phyloP scores from a whole-genome alignment of 2,329 filamentous ascomycete genomes.

The Pestalotiopsis sp. region DNA sequence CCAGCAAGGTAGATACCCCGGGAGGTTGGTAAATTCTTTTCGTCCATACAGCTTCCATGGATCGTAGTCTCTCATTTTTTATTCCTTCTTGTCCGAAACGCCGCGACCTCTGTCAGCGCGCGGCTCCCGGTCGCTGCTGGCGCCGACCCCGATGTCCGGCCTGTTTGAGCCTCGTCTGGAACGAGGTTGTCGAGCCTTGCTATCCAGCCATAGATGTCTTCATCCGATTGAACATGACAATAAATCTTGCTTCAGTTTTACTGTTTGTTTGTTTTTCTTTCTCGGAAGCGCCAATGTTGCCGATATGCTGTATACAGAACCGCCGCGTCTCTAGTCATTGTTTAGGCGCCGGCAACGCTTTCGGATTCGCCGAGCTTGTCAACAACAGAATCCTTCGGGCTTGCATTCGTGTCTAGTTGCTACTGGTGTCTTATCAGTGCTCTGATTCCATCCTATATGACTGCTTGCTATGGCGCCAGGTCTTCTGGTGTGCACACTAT shows the following conservation, averaged over 20 bases:
- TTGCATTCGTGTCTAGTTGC: not conserved
- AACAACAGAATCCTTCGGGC: slow-evolving; percentile 5
- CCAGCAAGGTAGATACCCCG: slow-evolving; percentile 16
- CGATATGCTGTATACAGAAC: not conserved
- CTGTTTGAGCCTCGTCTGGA: slow-evolving; percentile 2
- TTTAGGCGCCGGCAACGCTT: slow-evolving; percentile 10
- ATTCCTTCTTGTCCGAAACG: slow-evolving; percentile 19
- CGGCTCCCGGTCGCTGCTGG: slow-evolving; percentile 20
- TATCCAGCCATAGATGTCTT: not conserved
- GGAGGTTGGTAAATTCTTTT: slow-evolving; percentile 20
- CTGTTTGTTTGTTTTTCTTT: too few relatives aligned
- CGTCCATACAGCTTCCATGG: slow-evolving; percentile 18
- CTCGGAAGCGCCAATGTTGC: not conserved
- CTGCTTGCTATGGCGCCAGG: slow-evolving; percentile 8
- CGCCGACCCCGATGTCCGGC: slow-evolving; percentile 20
- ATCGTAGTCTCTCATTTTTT: not conserved
- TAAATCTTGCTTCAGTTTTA: not conserved
- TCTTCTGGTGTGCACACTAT: not conserved
- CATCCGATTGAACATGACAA: not conserved
- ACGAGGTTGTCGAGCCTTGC: not conserved
- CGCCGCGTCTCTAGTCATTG: not conserved
- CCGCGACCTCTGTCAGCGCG: slow-evolving; percentile 21
- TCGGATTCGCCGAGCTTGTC: slow-evolving; percentile 7
- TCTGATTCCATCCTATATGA: not conserved
- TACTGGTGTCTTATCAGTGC: not conserved